Conservation (phyloP, 345 rosid genomes). For the Arabis alpina region DNA sequence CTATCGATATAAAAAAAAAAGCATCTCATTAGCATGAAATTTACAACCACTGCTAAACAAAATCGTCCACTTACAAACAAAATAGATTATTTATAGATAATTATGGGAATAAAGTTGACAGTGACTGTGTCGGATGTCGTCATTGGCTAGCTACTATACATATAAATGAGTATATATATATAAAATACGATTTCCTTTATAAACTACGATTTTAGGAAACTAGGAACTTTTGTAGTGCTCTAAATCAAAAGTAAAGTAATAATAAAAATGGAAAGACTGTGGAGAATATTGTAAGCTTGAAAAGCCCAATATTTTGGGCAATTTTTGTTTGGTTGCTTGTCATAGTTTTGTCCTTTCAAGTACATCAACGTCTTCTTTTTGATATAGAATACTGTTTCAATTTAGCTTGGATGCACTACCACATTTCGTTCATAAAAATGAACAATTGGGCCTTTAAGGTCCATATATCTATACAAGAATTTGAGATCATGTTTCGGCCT, state of each 20-base stretch:
- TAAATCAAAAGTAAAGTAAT: not conserved
- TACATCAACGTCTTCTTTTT: not conserved
- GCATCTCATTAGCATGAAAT: conserved; percentile 12
- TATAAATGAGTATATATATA: too few relatives aligned
- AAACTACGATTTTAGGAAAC: not conserved
- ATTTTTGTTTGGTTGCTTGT: conserved; percentile 17
- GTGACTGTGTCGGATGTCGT: conserved; percentile 39
- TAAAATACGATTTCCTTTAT: too few relatives aligned
- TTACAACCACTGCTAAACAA: conserved; percentile 35
- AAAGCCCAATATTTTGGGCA: conserved; percentile 30
- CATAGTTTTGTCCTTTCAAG: conserved; percentile 24
- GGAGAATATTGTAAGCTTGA: conserved; percentile 13
- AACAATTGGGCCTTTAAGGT: not conserved
- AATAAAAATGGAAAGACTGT: conserved; percentile 24
- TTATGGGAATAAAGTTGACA: conserved; percentile 41
- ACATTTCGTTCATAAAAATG: too few relatives aligned
- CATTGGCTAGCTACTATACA: conserved; percentile 30
- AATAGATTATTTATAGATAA: conserved; percentile 22
- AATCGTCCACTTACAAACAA: conserved; percentile 35
- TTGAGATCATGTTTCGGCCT: not conserved
- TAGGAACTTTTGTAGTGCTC: not conserved
- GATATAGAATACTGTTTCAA: not conserved
- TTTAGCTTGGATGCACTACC: not conserved
- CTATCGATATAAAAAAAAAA: conserved; percentile 17
- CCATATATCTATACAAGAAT: not conserved